These are phyloP conservation scores for Zea luxurians DNA, from an alignment of 176 grass and related monocot species.

Conservation along the genomic window DNA sequence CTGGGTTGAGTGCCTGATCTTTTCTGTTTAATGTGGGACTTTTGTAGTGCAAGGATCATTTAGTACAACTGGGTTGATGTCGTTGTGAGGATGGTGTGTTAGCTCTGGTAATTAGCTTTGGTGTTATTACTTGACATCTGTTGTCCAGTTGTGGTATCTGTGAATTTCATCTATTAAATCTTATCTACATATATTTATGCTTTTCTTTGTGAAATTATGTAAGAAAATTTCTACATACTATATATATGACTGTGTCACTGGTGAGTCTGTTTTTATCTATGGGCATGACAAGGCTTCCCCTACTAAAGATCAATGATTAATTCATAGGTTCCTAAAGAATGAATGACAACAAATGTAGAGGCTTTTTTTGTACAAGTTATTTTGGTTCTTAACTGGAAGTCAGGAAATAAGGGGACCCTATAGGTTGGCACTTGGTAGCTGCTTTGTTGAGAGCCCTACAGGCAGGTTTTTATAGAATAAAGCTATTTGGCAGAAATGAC, in stretches of 20 bases:
- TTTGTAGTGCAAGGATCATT: not conserved
- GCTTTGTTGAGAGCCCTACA: constrained; percentile 6
- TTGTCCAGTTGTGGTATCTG: not conserved
- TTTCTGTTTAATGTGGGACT: constrained; percentile 15
- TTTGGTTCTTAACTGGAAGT: constrained; percentile 11
- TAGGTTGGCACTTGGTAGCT: not conserved
- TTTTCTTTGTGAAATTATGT: not conserved
- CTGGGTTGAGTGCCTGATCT: constrained; percentile 31
- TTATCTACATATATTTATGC: not conserved
- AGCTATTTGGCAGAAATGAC: not conserved
- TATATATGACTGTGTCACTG: not conserved
- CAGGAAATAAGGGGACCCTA: not conserved
- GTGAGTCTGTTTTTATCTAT: constrained; percentile 13
- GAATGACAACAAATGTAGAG: not conserved
- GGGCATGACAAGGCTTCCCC: not conserved
- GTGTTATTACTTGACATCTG: not conserved
- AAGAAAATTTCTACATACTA: not conserved
- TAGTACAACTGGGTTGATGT: not conserved
- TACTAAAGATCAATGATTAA: constrained; percentile 9
- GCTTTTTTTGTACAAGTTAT: constrained; percentile 4
- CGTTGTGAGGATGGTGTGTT: constrained; percentile 13
- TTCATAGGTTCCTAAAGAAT: not conserved
- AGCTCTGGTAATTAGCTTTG: not conserved
- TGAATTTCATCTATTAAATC: constrained; percentile 22
- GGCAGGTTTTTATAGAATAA: constrained; percentile 8